Evolutionary conservation across 1,284 basidiomycete genomes (phyloP), one percentile per base, ranked within the genome.

Genomic region (Microbotryum lychnidis-dioicae): DNA sequence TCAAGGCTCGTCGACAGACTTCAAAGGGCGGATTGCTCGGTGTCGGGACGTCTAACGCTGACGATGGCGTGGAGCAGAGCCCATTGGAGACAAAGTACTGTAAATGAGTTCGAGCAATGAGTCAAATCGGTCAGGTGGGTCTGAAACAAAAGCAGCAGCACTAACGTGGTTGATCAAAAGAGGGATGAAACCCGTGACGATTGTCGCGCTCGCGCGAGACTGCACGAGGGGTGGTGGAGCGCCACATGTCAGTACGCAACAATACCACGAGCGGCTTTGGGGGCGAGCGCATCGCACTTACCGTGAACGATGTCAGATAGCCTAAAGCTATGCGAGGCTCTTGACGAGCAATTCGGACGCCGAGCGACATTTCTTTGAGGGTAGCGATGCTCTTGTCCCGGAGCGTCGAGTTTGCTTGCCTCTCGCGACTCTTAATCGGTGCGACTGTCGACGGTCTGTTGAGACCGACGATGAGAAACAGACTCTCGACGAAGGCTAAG

Each of bases 161-260:
- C 65, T 12, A 6, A 67, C 65, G 5, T 61, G 58, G 31, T 62
- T 67, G 57, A 70, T 59, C 45, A 65, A 57, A 0, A 69, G 46
- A 3, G 69, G 69, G 20, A 70, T 54, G 44, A 65, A 66, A 10
- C 62, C 66, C 3, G 62, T 69, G 16, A 60, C 54, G 10, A 67
- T 52, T 0, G 58, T 52, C 0, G 65, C 53, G 31, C 58, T 57
- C 1, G 63, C 63, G 3, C 63, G 48, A 45, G 56, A 57, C 63
- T 66, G 48, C 12, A 9, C 12, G 33, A 3, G 18, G 6, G 21
- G 16, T 50, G 16, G 37, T 16, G 37, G 37, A 42, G 37, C 37
- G 12, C 2, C 21, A 23, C 7, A 27, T 10, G n/a, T 49, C 18
- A 49, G 44, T 20, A 7, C 14, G 27, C n/a, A 42, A 12, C 20